A percentile compares a stretch with the other conserved stretches of the same genome.
Conservation (phyloP, 176 grass and related monocot species). For the Phragmites australis region DNA sequence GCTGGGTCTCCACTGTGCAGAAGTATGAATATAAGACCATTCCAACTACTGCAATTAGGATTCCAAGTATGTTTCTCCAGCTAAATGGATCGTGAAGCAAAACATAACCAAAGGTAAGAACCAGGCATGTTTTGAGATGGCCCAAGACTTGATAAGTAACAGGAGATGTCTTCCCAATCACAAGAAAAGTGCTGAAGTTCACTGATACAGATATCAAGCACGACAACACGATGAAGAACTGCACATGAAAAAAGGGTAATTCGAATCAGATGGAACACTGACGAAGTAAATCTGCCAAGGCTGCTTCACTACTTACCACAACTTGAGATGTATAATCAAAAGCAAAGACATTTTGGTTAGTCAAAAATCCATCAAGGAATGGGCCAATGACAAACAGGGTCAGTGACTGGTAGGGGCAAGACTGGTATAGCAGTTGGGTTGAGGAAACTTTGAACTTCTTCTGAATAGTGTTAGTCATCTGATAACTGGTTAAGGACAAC, state of each 20-base stretch:
- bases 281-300: background rate
- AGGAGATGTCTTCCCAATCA: constrained; percentile 89
- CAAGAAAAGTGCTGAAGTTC: constrained; percentile 93
- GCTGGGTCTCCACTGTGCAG: constrained; percentile 55
- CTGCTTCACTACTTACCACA: constrained; percentile 64
- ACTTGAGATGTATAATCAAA: constrained; percentile 94
- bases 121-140: constrained; percentile 92
- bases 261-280: constrained; percentile 30
- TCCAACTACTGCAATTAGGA: constrained; percentile 76
- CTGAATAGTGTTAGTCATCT: constrained; percentile 99
- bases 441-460: constrained; percentile 99
- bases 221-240: constrained; percentile 83
- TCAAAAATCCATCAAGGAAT: constrained; percentile 98
- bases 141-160: constrained; percentile 93
- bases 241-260: constrained; percentile 38
- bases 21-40: constrained; percentile 91
- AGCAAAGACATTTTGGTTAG: constrained; percentile 87
- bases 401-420: constrained; percentile 93
- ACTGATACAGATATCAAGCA: constrained; percentile 89
- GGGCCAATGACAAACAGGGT: constrained; percentile 84
- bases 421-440: constrained; percentile 95
- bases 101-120: constrained; percentile 81
- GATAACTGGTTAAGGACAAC: constrained; percentile 42
- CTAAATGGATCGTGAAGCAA: constrained; percentile 90
- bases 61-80: constrained; percentile 94